These are phyloP conservation scores for Rhododendron vialii DNA, from an alignment of 148 eudicot species.

Conservation along the genomic window DNA sequence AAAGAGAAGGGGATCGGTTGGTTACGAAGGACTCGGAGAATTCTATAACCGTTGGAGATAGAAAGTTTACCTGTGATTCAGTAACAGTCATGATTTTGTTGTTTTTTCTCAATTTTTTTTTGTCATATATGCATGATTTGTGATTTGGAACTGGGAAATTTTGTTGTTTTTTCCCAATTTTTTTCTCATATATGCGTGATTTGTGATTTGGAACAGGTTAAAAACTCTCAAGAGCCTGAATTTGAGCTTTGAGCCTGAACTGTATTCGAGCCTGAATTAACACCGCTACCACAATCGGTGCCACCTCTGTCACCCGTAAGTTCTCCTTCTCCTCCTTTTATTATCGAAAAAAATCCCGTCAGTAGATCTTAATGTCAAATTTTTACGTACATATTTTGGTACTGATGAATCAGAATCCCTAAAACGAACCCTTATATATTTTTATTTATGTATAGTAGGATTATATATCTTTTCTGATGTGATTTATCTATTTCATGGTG, in stretches of 20 bases:
- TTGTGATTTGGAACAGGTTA: too few relatives aligned
- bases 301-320: neutral
- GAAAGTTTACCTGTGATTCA: conserved; percentile 60
- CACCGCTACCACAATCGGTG: neutral
- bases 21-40: conserved; percentile 46
- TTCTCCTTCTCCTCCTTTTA: neutral
- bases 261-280: too few relatives aligned
- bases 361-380: neutral
- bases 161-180: too few relatives aligned
- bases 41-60: conserved; percentile 40
- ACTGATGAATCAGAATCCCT: neutral
- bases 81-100: conserved; percentile 11
- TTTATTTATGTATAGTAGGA: neutral
- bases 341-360: too few relatives aligned
- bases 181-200: too few relatives aligned
- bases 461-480: neutral
- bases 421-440: neutral
- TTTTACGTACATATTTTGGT: too few relatives aligned
- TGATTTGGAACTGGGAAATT: too few relatives aligned
- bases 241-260: too few relatives aligned
- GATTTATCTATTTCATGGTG: too few relatives aligned
- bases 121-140: too few relatives aligned
- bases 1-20: conserved; percentile 41
- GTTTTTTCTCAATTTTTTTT: too few relatives aligned
- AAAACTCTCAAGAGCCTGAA: too few relatives aligned